A percentile compares a stretch with the other conserved stretches of the same genome.
Evolutionary conservation across 2,329 filamentous ascomycete species (phyloP).

Genomic region (Colletotrichum sp.): DNA sequence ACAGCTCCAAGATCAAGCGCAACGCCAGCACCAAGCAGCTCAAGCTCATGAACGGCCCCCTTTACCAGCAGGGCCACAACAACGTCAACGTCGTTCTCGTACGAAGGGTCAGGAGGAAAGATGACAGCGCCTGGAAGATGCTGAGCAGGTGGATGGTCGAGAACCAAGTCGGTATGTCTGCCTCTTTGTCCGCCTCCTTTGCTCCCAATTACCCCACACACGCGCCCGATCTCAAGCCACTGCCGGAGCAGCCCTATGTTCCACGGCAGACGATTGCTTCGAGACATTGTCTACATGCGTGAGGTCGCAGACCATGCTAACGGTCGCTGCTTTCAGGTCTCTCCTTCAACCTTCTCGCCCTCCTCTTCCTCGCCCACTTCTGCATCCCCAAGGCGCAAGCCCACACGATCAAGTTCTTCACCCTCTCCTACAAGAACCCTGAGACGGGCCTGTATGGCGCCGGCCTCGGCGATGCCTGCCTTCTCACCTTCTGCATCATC

Average conservation of each 20-base stretch:
- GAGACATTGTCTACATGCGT: background rate
- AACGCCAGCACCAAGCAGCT: constrained; percentile 22
- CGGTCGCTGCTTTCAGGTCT: constrained; percentile 57
- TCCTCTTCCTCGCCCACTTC: constrained; percentile 81
- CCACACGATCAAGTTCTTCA: constrained; percentile 87
- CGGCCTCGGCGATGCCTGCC: constrained; percentile 80
- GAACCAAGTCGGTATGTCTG: constrained; percentile 76
- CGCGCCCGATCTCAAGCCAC: background rate
- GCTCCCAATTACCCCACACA: background rate
- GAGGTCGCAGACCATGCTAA: constrained; percentile 24
- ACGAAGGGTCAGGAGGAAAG: constrained; percentile 64
- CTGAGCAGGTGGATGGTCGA: constrained; percentile 74
- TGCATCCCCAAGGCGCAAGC: constrained; percentile 81
- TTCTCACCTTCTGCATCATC: constrained; percentile 80
- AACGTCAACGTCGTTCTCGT: constrained; percentile 57
- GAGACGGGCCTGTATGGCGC: constrained; percentile 72
- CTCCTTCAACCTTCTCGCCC: constrained; percentile 82
- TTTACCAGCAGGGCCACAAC: constrained; percentile 60
- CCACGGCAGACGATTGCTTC: background rate
- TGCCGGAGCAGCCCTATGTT: background rate
- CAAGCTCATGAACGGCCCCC: constrained; percentile 57
- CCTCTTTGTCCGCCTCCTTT: background rate
- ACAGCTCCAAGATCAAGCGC: constrained; percentile 1
- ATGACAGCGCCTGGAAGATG: constrained; percentile 64
- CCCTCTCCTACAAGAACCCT: constrained; percentile 81